phyloP scores from a whole-genome alignment of 2,329 filamentous ascomycete genomes.

The Hymenoscyphus albidus region DNA sequence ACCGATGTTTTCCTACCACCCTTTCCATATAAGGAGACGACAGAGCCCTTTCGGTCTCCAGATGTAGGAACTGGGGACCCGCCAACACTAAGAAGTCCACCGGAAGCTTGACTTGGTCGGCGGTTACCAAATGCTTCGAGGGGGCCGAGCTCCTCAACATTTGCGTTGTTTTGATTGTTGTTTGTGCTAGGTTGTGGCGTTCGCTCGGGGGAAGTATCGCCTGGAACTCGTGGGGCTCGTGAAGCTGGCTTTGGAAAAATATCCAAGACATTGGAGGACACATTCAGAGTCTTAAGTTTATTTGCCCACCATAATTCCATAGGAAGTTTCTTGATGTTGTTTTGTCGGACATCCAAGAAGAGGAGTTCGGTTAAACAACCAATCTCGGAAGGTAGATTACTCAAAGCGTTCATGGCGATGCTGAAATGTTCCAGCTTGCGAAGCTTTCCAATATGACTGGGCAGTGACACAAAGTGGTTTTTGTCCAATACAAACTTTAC shows the following conservation, averaged over 20 bases:
- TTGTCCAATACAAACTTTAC: constrained; percentile 87
- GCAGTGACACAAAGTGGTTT: constrained; percentile 92
- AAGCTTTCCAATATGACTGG: constrained; percentile 78
- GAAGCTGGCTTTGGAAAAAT: constrained; percentile 84
- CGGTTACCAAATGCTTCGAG: constrained; percentile 61
- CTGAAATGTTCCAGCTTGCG: constrained; percentile 85
- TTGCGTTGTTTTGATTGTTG: constrained; percentile 51
- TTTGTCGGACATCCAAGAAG: constrained; percentile 84
- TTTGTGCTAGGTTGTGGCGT: constrained; percentile 18
- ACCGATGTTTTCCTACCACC: constrained; percentile 82
- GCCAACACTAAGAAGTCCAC: constrained; percentile 69
- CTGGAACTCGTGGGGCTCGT: constrained; percentile 59
- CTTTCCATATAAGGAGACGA: constrained; percentile 75
- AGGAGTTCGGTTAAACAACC: constrained; percentile 81
- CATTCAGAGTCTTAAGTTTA: constrained; percentile 85
- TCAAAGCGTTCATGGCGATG: constrained; percentile 86
- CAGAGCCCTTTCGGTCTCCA: constrained; percentile 72
- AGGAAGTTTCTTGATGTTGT: constrained; percentile 85
- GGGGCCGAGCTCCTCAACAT: constrained; percentile 72
- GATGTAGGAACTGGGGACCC: constrained; percentile 62
- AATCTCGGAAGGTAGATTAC: constrained; percentile 79
- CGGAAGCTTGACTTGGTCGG: constrained; percentile 80
- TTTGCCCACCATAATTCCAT: constrained; percentile 95
- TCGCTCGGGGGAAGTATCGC: constrained; percentile 40
- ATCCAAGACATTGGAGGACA: constrained; percentile 90